Base-by-base conservation (phyloP, 345 rosid genomes). In the Hypericum androsaemum region DNA sequence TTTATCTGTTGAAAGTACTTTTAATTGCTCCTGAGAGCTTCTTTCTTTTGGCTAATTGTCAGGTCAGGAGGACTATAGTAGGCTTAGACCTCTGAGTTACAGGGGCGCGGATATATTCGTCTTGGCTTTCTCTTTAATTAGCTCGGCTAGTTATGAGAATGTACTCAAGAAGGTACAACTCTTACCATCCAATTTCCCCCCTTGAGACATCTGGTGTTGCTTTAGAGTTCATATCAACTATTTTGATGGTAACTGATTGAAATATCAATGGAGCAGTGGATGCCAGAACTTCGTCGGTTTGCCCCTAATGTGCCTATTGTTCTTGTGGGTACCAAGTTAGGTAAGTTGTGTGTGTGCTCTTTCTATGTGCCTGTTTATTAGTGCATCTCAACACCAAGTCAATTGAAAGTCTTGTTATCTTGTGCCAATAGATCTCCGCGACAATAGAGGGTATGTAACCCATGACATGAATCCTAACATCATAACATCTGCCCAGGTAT, bases 51-150 rank as follows among this genome's bases (percentile, higher is more conserved):
- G 37, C 63, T 43, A 56, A 68, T 54, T 57, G 42, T 58, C 32
- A 92, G 96, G 98, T 67, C 98, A 92, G 68, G 98, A 92, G 60
- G 98, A 92, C 73, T 92, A 92, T 67, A 88, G 96, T 78, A 85
- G 98, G 74, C 50, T 92, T 69, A 83, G 98, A 64, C 98, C 98
- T 60, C 70, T 92, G 75, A 88, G 98, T 72, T 92, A 92, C 74
- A 76, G 97, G 69, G 95, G 98, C 43, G 98, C 98, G 49, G 96
- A 88, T 64, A 77, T 92, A 28, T 92, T 92, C 54, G 86, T 88
- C 53, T 68, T 92, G 56, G 95, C 98, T 41, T 88, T 92, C 74
- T 92, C 98, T 1, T 68, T 92, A 55, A 83, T 92, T 56, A 92
- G 95, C 57, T 75, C 88, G 59, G 98, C 97, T 8, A 92, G 98